These are phyloP conservation scores for Penicillium odoratum DNA, from an alignment of 495 filamentous ascomycete species.

Conservation along the genomic window DNA sequence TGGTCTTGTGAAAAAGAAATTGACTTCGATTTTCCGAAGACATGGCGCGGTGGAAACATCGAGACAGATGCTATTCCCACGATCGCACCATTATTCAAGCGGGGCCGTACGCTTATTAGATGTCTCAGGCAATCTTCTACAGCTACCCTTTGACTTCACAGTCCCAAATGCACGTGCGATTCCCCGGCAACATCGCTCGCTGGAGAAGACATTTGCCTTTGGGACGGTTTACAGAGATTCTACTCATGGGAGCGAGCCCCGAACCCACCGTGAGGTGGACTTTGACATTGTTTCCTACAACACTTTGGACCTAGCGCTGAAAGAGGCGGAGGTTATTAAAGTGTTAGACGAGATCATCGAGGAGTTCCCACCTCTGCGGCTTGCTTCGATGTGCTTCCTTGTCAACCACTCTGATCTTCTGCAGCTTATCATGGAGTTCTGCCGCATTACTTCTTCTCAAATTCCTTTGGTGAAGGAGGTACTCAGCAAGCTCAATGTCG, in stretches of 20 bases:
- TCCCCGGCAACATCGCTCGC: conserved; percentile 65
- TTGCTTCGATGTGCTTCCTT: conserved; percentile 82
- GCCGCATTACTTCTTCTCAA: conserved; percentile 68
- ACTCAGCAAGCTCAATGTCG: conserved; percentile 84
- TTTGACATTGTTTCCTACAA: conserved; percentile 89
- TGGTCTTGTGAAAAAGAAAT: conserved; percentile 69
- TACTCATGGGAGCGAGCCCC: conserved; percentile 73
- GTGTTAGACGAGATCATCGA: conserved; percentile 88
- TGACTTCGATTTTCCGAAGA: conserved; percentile 79
- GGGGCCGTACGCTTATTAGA: conserved; percentile 78
- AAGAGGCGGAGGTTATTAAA: conserved; percentile 94
- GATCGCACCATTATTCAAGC: conserved; percentile 72
- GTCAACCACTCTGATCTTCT: conserved; percentile 87
- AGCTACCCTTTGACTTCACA: conserved; percentile 89
- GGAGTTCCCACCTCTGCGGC: conserved; percentile 71
- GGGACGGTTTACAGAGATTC: conserved; percentile 85
- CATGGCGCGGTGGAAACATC: conserved; percentile 87
- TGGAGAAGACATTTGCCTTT: conserved; percentile 82
- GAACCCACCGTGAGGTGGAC: conserved; percentile 83
- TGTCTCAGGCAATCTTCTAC: conserved; percentile 77
- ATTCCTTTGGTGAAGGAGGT: conserved; percentile 75
- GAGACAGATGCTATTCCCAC: conserved; percentile 74
- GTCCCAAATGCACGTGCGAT: conserved; percentile 84
- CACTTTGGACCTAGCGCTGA: conserved; percentile 77
- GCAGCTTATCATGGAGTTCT: conserved; percentile 82